These are phyloP conservation scores for Nicotiana attenuata DNA, from an alignment of 257 asterid genomes.

Conservation along the genomic window DNA sequence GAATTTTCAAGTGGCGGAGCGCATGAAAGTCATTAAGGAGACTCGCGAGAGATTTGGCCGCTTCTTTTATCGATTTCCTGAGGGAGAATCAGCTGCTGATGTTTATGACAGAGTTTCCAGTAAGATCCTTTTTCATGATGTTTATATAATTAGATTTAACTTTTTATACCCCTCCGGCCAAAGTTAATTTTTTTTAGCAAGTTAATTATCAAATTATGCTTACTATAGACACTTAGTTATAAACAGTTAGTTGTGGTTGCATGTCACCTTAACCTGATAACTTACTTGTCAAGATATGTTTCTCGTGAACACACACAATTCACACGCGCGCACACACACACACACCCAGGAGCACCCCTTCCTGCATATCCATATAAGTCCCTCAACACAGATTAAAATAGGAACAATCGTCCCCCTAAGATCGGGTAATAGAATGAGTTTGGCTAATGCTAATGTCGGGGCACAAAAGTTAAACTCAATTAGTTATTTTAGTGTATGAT, in stretches of 20 bases:
- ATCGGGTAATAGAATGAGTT: not conserved
- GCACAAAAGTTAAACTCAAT: not conserved
- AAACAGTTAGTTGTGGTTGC: not conserved
- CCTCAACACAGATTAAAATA: not conserved
- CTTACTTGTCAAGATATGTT: not conserved
- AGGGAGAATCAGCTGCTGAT: conserved; percentile 94
- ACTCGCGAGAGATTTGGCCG: conserved; percentile 83
- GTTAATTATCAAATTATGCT: not conserved
- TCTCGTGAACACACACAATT: not conserved
- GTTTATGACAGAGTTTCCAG: conserved; percentile 92
- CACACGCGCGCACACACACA: not conserved
- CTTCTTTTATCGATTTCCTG: conserved; percentile 86
- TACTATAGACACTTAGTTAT: not conserved
- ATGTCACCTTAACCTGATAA: not conserved
- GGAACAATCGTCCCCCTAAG: not conserved
- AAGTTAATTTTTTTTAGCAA: not conserved
- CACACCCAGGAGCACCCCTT: not conserved
- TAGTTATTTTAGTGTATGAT: not conserved
- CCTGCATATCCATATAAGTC: not conserved
- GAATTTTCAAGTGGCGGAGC: conserved; percentile 77
- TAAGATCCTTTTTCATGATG: conserved; percentile 23
- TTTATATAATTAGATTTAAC: not conserved
- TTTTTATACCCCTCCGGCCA: not conserved
- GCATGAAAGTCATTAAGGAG: conserved; percentile 78
- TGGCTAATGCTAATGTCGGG: not conserved